These are phyloP conservation scores for Penicillium cataractarum DNA, from an alignment of 495 filamentous ascomycete species.

Conservation along the genomic window DNA sequence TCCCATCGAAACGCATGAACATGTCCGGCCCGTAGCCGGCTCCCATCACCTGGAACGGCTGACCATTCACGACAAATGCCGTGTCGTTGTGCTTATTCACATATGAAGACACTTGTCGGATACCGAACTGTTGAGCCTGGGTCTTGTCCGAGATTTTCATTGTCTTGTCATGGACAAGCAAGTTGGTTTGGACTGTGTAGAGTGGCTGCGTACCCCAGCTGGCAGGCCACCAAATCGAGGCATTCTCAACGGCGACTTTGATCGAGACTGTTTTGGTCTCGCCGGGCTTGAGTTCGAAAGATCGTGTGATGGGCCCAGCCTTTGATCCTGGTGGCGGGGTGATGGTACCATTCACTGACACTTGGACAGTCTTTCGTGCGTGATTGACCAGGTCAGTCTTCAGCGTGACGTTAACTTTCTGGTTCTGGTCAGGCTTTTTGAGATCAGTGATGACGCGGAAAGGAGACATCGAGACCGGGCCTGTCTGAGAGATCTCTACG, in stretches of 20 bases:
- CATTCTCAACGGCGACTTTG: constrained; percentile 48
- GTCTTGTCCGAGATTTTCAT: constrained; percentile 47
- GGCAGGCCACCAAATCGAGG: constrained; percentile 78
- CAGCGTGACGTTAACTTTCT: constrained; percentile 45
- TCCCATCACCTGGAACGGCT: constrained; percentile 62
- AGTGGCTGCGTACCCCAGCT: constrained; percentile 74
- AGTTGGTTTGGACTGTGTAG: constrained; percentile 56
- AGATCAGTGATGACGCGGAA: constrained; percentile 53
- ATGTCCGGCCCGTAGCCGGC: constrained; percentile 64
- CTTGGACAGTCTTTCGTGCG: constrained; percentile 37
- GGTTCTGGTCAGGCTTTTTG: constrained; percentile 23
- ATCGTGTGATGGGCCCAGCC: constrained; percentile 27
- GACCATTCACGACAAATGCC: constrained; percentile 57
- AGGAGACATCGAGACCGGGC: constrained; percentile 53
- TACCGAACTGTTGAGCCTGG: constrained; percentile 49
- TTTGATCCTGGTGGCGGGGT: constrained; percentile 22
- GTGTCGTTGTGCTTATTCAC: constrained; percentile 59
- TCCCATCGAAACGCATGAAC: constrained; percentile 59
- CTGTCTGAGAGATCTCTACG: constrained; percentile 61
- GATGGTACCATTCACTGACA: constrained; percentile 45
- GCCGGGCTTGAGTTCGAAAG: constrained; percentile 41
- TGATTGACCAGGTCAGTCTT: constrained; percentile 55
- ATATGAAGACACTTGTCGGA: constrained; percentile 55
- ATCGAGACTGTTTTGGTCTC: constrained; percentile 43
- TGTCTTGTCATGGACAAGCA: constrained; percentile 28